Conservation (phyloP, 345 rosid species). For the Arabis alpina region DNA sequence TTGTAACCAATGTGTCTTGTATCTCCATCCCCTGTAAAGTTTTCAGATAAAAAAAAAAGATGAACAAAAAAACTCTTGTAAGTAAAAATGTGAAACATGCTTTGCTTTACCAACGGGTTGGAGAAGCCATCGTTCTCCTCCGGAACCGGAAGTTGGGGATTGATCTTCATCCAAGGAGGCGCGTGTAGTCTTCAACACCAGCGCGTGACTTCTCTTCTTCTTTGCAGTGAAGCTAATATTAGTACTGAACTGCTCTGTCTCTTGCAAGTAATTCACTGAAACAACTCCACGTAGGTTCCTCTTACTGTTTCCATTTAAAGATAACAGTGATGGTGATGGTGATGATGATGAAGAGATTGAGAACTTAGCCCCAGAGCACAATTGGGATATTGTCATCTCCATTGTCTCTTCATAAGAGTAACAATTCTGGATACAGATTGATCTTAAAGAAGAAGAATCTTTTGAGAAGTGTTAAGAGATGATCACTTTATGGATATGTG, state of each 20-base stretch:
- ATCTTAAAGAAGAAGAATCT: neutral
- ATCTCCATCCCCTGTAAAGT: conserved; percentile 80
- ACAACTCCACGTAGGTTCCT: conserved; percentile 29
- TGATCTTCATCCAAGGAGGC: conserved; percentile 55
- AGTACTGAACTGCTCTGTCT: conserved; percentile 25
- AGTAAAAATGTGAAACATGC: conserved; percentile 7
- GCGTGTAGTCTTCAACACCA: conserved; percentile 25
- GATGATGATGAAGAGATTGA: conserved; percentile 36
- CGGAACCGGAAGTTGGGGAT: conserved; percentile 34
- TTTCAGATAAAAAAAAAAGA: too few species aligned
- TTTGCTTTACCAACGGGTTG: conserved; percentile 69
- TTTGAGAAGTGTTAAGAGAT: neutral
- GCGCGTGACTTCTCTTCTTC: conserved; percentile 33
- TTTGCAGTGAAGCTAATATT: conserved; percentile 8
- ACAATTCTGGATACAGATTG: neutral
- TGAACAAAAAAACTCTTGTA: neutral
- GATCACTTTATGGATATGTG: conserved; percentile 44
- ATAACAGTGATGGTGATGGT: conserved; percentile 32
- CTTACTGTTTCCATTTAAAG: conserved; percentile 42
- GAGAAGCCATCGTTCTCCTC: conserved; percentile 74
- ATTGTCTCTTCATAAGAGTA: conserved; percentile 10
- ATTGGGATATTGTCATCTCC: conserved; percentile 46
- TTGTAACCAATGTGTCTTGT: conserved; percentile 74
- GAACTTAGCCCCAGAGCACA: conserved; percentile 40
- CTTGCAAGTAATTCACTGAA: conserved; percentile 35